Conservation (phyloP, 768 basidiomycete species). For the Suillus variegatus region DNA sequence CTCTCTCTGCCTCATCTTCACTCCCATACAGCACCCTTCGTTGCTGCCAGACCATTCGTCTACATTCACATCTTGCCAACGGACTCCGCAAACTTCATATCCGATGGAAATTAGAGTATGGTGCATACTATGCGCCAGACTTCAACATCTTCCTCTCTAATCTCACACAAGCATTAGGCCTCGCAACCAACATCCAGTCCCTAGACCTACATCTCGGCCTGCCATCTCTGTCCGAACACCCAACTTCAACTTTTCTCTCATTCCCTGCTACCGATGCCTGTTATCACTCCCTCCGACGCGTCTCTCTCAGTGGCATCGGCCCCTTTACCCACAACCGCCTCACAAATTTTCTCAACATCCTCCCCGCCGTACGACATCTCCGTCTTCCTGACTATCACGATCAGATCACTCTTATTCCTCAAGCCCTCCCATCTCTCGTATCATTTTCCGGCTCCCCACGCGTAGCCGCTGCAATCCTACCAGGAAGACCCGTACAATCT, state of each 20-base stretch:
- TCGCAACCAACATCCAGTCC: slow-evolving; percentile 46
- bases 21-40: slow-evolving; percentile 43
- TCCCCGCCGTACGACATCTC: slow-evolving; percentile 46
- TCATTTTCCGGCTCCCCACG: slow-evolving; percentile 62
- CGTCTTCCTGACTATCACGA: slow-evolving; percentile 47
- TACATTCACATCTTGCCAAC: slow-evolving; percentile 47
- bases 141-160: slow-evolving; percentile 42
- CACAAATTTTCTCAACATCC: slow-evolving; percentile 43
- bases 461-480: slow-evolving; percentile 60
- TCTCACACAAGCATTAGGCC: slow-evolving; percentile 39
- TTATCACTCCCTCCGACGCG: slow-evolving; percentile 43
- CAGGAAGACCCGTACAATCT: slow-evolving; percentile 57
- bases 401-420: slow-evolving; percentile 41
- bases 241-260: slow-evolving; percentile 37
- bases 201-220: slow-evolving; percentile 55
- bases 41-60: slow-evolving; percentile 55
- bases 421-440: slow-evolving; percentile 48
- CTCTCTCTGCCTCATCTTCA: slow-evolving; percentile 42
- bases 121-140: slow-evolving; percentile 26
- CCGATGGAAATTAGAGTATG: slow-evolving; percentile 51
- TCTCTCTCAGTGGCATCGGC: slow-evolving; percentile 44
- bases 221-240: slow-evolving; percentile 49
- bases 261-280: slow-evolving; percentile 42
- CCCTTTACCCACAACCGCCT: slow-evolving; percentile 40
- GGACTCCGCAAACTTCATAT: slow-evolving; percentile 49